Evolutionary conservation across 345 rosid species (phyloP), one percentile per base, ranked within the genome.

Genomic region (Mercurialis annua): DNA sequence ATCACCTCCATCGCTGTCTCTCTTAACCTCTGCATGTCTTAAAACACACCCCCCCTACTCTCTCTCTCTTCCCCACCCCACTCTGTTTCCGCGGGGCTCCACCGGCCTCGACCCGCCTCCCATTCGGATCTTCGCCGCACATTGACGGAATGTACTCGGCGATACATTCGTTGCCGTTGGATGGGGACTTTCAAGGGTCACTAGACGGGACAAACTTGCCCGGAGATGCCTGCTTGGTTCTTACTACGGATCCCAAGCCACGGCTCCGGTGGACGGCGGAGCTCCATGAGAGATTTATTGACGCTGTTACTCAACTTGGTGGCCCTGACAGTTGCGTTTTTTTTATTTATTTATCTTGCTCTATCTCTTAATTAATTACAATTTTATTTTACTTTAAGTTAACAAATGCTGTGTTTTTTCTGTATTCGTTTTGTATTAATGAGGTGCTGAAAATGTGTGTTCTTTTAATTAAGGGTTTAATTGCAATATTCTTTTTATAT

Each of bases 251-350:
- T 81, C 96, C 98, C 10, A 92, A 90, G 74, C 98, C 98, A 59
- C 90, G 97, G 3, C 98, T 92, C 67, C 97, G 98, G 0, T 92
- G 98, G 98, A 90, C 98, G 11, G 75, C 92, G 10, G 98, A 92
- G 77, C 97, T 92, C 72, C 98, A 92, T 65, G 98, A 88, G 21
- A 81, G 98, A 75, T 92, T 92, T 73, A 79, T 92, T 20, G 97
- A 92, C 73, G 97, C 92, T 66, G 93, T 92, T 49, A 77, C 96
- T 46, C 93, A 92, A 73, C 92, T 92, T n/a, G 98, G 97, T 1
- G 96, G 98, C 49, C 97, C 98, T 58, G 98, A 90, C 68, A 90
- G 98, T n/a, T 90, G 58, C 76, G 87, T 84, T 1, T 48, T 84
- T 1, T 48, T n/a, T 11, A 40, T 33, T 15, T 18, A 44, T 14